Evolutionary conservation across 2,329 filamentous ascomycete genomes (phyloP).

Genomic region (Claviceps purpurea): DNA sequence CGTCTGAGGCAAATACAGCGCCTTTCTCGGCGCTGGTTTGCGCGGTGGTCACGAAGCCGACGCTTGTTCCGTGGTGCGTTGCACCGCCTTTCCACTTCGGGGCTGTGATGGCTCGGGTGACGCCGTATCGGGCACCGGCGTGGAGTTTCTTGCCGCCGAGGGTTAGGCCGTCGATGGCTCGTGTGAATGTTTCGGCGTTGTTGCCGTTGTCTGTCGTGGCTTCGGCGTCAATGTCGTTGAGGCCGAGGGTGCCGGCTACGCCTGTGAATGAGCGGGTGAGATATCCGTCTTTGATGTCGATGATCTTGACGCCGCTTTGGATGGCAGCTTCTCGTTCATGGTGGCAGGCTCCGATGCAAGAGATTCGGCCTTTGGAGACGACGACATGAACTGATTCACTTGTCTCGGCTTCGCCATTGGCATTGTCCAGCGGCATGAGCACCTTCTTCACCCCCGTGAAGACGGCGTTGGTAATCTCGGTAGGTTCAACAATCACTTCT

Average conservation of each 20-base stretch:
- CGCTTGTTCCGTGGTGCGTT: slow-evolving; percentile 43
- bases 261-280: slow-evolving; percentile 47
- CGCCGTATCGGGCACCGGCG: slow-evolving; percentile 39
- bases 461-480: slow-evolving; percentile 27
- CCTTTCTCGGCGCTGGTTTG: slow-evolving; percentile 30
- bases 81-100: slow-evolving; percentile 29
- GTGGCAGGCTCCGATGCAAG: slow-evolving; percentile 41
- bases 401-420: slow-evolving; percentile 15
- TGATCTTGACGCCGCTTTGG: slow-evolving; percentile 19
- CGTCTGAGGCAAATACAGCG: slow-evolving; percentile 40
- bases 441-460: slow-evolving; percentile 44
- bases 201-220: slow-evolving; percentile 37
- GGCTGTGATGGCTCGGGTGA: slow-evolving; percentile 45
- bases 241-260: slow-evolving; percentile 45
- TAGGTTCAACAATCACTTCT: slow-evolving; percentile 28
- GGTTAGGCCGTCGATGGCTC: slow-evolving; percentile 42
- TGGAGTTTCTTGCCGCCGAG: slow-evolving; percentile 43
- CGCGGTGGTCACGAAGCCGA: slow-evolving; percentile 42
- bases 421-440: slow-evolving; percentile 29
- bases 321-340: slow-evolving; percentile 27
- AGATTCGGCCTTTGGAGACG: slow-evolving; percentile 37
- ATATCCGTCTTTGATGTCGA: slow-evolving; percentile 45
- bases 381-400: slow-evolving; percentile 31
- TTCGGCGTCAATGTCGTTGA: slow-evolving; percentile 51
- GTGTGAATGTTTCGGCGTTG: slow-evolving; percentile 35